Evolutionary conservation across 2,329 filamentous ascomycete species (phyloP), one percentile per base, ranked within the genome.

Genomic region (Madurella fahalii): DNA sequence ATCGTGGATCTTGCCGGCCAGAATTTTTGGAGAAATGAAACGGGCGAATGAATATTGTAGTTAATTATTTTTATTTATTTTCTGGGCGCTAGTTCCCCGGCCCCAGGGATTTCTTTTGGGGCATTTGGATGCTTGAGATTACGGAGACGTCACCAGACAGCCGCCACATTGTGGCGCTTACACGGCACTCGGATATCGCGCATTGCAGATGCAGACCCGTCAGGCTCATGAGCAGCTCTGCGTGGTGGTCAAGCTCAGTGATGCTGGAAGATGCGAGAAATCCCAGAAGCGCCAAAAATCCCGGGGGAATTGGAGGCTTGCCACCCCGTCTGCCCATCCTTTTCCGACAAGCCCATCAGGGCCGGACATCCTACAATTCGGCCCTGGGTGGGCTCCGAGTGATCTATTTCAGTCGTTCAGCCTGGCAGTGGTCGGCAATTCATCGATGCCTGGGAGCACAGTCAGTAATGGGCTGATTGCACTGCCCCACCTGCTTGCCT

Each of bases 161-260:
- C n/a, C 48, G 40, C 50, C 54, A 53, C 54, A 32, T 15, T 46
- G 53, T 52, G 50, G 49, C 45, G 46, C 41, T 49, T 47, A 48
- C 40, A 56, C 25, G 20, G 43, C 13, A 25, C 16, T 41, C 16
- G 31, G 11, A 40, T 40, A 18, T 20, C n/a, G 18, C 15, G 47
- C 40, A 40, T 31, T 34, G 18, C 47, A 31, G 47, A 13, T 15
- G 18, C 37, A 41, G 31, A n/a, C n/a, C n/a, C 31, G 31, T 7
- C 12, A 34, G 31, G 31, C 31, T 34, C 31, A 34, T 7, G 12
- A 12, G 31, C 31, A 34, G 31, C n/a, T 34, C 11, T 37, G 34
- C 9, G 4, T 37, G 4, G 34, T 37, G 11, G 34, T 4, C 11
- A 9, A 37, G 34, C 9, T 37, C 9, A 9, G 34, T 34, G 31